Base-by-base conservation (phyloP, 2,329 filamentous ascomycete genomes). In the Colletotrichum shisoi region DNA sequence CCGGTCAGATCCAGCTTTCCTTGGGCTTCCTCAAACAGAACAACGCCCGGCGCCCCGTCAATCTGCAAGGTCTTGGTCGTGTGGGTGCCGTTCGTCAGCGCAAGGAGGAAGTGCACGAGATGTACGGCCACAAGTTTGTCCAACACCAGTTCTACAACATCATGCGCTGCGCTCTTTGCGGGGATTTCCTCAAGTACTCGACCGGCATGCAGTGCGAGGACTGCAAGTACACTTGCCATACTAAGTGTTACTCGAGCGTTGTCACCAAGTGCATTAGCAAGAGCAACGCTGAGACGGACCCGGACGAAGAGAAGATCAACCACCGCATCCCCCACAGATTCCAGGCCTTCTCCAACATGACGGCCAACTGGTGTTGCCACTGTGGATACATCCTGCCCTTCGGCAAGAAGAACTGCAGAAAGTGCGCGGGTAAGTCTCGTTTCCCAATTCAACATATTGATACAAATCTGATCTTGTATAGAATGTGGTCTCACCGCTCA, bases 181-280 rank as follows among this genome's bases (percentile, higher is more conserved):
- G 94, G 68, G 95, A 99, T 72, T 98, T 99, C 76, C 90, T 99
- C 80, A 99, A 98, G 77, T 98, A 98, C 77, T 96, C 94, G 56
- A 92, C 95, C 24, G 95, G 95, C 69, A 99, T 99, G 94, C 95
- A 99, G 81, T 99, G 95, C 79, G 92, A 96, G 71, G 95, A 99
- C 80, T 99, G 95, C 90, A 98, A 98, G 81, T 98, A 98, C 81
- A 98, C 94, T 45, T 99, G 95, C 80, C 95, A 99, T 79, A 94
- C 93, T 74, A 97, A 98, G 80, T 99, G 95, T 78, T 99, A 98
- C 79, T 82, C 88, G 17, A 96, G 94, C 78, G 95, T 99, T 53
- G 95, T 99, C 73, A 99, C 95, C 70, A 99, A 99, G 80, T 99
- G 95, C 82, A 99, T 99, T 79, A 98, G 94, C 82, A 98, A 99